A percentile compares a stretch with the other conserved stretches of the same genome.
phyloP scores from a whole-genome alignment of 208 protist species.

The Trypanosoma theileri region DNA sequence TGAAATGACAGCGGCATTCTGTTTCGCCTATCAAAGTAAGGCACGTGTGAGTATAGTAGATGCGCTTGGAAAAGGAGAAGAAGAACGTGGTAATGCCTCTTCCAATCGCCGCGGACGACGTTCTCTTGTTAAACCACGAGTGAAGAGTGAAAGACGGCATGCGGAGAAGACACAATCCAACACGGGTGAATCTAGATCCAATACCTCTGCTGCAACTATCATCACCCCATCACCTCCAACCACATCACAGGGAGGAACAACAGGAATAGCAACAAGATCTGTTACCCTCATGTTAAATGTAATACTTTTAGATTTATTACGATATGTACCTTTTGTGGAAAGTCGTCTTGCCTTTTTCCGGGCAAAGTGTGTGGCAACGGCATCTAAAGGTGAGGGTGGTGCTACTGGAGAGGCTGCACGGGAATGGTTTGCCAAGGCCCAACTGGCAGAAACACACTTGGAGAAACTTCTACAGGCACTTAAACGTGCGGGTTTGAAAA shows the following conservation, averaged over 20 bases:
- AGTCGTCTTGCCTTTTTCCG: conserved; percentile 35
- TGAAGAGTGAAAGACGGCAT: not conserved
- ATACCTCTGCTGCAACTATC: not conserved
- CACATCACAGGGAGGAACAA: not conserved
- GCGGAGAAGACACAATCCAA: not conserved
- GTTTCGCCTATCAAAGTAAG: conserved; percentile 5
- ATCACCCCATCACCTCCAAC: not conserved
- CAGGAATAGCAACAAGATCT: not conserved
- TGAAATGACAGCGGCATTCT: conserved; percentile 34
- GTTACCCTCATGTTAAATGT: conserved; percentile 30
- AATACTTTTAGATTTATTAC: conserved; percentile 32
- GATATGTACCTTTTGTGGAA: conserved; percentile 50
- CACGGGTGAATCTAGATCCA: not conserved
- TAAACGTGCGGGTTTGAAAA: conserved; percentile 3
- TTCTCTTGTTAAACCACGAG: not conserved
- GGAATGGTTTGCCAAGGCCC: conserved; percentile 35
- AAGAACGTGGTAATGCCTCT: not conserved
- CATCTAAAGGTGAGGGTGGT: conserved; percentile 24
- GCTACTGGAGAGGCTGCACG: conserved; percentile 26
- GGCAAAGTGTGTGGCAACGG: conserved; percentile 21
- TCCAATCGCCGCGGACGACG: not conserved
- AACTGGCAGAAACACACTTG: conserved; percentile 22
- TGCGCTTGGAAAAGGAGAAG: not conserved
- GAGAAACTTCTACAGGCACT: conserved; percentile 19
- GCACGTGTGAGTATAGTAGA: not conserved